These are phyloP conservation scores for Kregervanrija delftensis DNA, from an alignment of 805 yeast species.

Conservation along the genomic window DNA sequence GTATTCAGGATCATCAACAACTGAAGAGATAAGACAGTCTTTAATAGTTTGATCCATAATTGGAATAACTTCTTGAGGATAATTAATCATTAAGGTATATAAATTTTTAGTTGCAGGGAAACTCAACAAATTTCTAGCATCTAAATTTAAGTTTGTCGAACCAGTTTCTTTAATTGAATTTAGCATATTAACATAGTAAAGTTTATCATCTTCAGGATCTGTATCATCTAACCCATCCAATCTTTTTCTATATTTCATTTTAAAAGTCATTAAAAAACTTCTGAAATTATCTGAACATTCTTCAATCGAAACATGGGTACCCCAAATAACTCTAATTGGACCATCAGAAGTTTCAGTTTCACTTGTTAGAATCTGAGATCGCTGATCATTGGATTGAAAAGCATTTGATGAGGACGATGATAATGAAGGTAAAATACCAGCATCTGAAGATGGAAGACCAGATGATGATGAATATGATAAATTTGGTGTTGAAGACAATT, in stretches of 20 bases:
- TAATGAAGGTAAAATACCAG: conserved; percentile 12
- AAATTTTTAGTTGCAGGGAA: conserved; percentile 70
- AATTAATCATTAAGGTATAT: conserved; percentile 79
- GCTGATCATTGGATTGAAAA: conserved; percentile 2
- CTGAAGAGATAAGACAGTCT: conserved; percentile 76
- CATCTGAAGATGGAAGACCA: conserved; percentile 17
- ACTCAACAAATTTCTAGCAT: conserved; percentile 70
- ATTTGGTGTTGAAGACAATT: conserved; percentile 14
- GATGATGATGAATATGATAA: conserved; percentile 17
- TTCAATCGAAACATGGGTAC: conserved; percentile 90
- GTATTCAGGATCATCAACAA: conserved; percentile 39
- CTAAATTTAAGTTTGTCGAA: conserved; percentile 76
- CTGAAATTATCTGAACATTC: conserved; percentile 79
- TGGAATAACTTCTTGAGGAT: conserved; percentile 95
- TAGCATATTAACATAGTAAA: conserved; percentile 67
- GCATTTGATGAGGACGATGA: conserved; percentile 9
- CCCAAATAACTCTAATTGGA: conserved; percentile 94
- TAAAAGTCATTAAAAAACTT: conserved; percentile 78
- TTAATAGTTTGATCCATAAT: conserved; percentile 95
- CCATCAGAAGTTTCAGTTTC: conserved; percentile 40
- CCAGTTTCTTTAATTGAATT: conserved; percentile 73
- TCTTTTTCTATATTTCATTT: conserved; percentile 60
- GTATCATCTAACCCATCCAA: conserved; percentile 35
- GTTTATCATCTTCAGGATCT: conserved; percentile 54
- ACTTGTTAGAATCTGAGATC: conserved; percentile 23